phyloP scores from a whole-genome alignment of 75 land plant species.

The Picea glauca region DNA sequence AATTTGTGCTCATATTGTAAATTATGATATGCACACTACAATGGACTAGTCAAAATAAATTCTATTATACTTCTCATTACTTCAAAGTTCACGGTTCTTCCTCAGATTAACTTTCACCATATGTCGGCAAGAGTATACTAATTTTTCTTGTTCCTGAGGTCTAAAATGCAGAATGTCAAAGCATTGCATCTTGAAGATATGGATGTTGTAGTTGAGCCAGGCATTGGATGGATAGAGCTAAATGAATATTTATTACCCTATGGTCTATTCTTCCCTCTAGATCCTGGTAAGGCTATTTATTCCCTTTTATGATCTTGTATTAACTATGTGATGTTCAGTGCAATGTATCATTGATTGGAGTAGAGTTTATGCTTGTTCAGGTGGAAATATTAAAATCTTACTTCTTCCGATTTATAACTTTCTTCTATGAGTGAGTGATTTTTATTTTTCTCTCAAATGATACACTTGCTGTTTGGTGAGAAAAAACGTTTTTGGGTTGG shows the following conservation, averaged over 20 bases:
- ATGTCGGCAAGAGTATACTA: neutral
- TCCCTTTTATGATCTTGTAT: too few species aligned
- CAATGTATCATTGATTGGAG: too few species aligned
- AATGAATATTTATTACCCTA: constrained; percentile 88
- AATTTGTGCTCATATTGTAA: neutral
- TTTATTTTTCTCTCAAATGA: too few species aligned
- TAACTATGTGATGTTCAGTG: too few species aligned
- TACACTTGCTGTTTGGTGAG: too few species aligned
- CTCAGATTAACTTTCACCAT: neutral
- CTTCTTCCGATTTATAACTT: too few species aligned
- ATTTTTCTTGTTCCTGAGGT: neutral
- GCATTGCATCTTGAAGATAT: constrained; percentile 87
- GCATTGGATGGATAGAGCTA: constrained; percentile 99
- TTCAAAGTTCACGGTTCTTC: neutral
- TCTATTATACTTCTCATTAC: neutral
- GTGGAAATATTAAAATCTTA: too few species aligned
- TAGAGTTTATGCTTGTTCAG: too few species aligned
- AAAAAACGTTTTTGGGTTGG: too few species aligned
- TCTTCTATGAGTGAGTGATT: too few species aligned
- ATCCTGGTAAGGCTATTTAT: constrained; percentile 68
- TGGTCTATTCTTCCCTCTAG: constrained; percentile 97
- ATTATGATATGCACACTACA: neutral
- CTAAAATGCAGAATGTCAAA: constrained; percentile 55
- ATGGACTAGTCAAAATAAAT: neutral
- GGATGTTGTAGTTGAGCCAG: constrained; percentile 98